Conservation (phyloP, 495 filamentous ascomycete species). For the Articulospora tetracladia region DNA sequence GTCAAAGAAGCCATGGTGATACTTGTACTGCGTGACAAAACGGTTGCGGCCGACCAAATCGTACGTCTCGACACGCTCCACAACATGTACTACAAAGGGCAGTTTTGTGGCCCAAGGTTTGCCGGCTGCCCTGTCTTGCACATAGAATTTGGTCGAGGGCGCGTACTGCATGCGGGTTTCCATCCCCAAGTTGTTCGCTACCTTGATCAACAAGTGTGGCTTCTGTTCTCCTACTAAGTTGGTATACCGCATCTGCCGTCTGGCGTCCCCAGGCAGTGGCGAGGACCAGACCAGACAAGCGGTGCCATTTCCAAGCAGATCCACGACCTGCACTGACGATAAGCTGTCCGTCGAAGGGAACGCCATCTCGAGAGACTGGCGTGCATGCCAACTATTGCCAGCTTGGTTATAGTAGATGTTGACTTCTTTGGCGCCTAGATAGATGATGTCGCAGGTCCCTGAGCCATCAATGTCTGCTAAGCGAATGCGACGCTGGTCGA, state of each 20-base stretch:
- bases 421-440: slow-evolving; percentile 18
- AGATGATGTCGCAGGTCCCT: slow-evolving; percentile 33
- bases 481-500: slow-evolving; percentile 10
- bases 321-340: slow-evolving; percentile 20
- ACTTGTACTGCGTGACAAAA: slow-evolving; percentile 22
- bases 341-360: slow-evolving; percentile 5
- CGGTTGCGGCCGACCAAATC: slow-evolving; percentile 22
- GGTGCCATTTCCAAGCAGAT: slow-evolving; percentile 33
- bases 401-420: slow-evolving; percentile 8
- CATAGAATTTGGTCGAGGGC: slow-evolving; percentile 30
- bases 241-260: slow-evolving; percentile 7
- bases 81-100: slow-evolving; percentile 30
- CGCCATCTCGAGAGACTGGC: not conserved
- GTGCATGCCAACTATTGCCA: slow-evolving; percentile 1
- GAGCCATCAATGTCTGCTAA: slow-evolving; percentile 33
- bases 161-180: slow-evolving; percentile 24
- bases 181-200: slow-evolving; percentile 20
- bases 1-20: slow-evolving; percentile 37
- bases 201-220: slow-evolving; percentile 14
- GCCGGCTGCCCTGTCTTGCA: slow-evolving; percentile 23
- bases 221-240: slow-evolving; percentile 1
- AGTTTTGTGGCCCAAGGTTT: slow-evolving; percentile 29
- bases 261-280: slow-evolving; percentile 14
- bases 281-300: slow-evolving; percentile 28
- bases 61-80: slow-evolving; percentile 7